Evolutionary conservation across 176 grass and related monocot genomes (phyloP).

Genomic region (barley (Hordeum vulgare)): MorexV3_pseudomolecules_assembly NC_058519.1:602977021-602977520

Average conservation of each 20-base stretch:
- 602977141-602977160: slow-evolving; percentile 36
- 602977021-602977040: background rate
- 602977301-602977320: slow-evolving; percentile 17
- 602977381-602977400: background rate
- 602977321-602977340: slow-evolving; percentile 11
- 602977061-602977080: slow-evolving; percentile 29
- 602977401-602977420: background rate
- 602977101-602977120: slow-evolving; percentile 14
- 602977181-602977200: slow-evolving; percentile 16
- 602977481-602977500: background rate
- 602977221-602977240: background rate
- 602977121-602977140: slow-evolving; percentile 47
- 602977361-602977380: background rate
- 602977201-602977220: background rate
- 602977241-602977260: slow-evolving; percentile 2
- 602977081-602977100: slow-evolving; percentile 36
- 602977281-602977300: slow-evolving; percentile 15
- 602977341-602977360: slow-evolving; percentile 8
- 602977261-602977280: slow-evolving; percentile 21
- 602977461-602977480: background rate
- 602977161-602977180: slow-evolving; percentile 46
- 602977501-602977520: background rate
- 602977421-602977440: background rate
- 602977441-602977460: background rate
- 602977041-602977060: background rate